Evolutionary conservation across 768 basidiomycete species (phyloP), one percentile per base, ranked within the genome.

Genomic region (Phanerodontia chrysosporium): DNA sequence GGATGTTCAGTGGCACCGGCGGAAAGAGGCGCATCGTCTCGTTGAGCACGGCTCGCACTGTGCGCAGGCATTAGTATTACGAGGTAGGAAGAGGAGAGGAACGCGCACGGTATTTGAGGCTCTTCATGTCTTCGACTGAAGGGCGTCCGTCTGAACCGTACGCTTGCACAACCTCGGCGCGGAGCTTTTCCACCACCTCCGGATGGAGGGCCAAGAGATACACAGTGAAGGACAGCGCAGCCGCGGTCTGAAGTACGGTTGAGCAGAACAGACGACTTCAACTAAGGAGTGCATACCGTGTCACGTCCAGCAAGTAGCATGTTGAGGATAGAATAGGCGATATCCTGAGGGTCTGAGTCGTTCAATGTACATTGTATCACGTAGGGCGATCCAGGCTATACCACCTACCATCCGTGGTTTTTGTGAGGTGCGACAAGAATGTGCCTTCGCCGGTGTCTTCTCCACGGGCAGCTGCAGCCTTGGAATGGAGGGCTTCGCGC

Each of bases 301-400:
- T 94, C 91, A 55, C 90, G 74, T 24, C 88, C 81, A 5, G 91
- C 91, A 12, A 92, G 75, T 1, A 94, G 74, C 69, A 92, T 83
- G 66, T 83, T 92, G 48, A 92, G 51, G 0, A 61, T 64, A 61
- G 72, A 70, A 49, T 72, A 70, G 18, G 64, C 65, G 8, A 74
- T 55, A 12, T 71, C 53, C n/a, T 61, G 58, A 21, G 57, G 63
- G 56, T 74, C 73, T 74, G 49, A 0, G 13, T 22, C 7, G 6
- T 8, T 29, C n/a, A n/a, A 36, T 27, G 13, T 24, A 30, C 16
- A 1, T 24, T 22, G 14, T 14, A 6, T 24, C 6, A 3, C 5
- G 6, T 3, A 28, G 5, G 18, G 9, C 18, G 18, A 45, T 25
- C 46, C 21, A 8, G 21, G 14, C 18, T 13, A 21, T 21, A 48